These are phyloP conservation scores for Blastobotrys peoriensis DNA, from an alignment of 805 yeast genomes.

Conservation along the genomic window DNA sequence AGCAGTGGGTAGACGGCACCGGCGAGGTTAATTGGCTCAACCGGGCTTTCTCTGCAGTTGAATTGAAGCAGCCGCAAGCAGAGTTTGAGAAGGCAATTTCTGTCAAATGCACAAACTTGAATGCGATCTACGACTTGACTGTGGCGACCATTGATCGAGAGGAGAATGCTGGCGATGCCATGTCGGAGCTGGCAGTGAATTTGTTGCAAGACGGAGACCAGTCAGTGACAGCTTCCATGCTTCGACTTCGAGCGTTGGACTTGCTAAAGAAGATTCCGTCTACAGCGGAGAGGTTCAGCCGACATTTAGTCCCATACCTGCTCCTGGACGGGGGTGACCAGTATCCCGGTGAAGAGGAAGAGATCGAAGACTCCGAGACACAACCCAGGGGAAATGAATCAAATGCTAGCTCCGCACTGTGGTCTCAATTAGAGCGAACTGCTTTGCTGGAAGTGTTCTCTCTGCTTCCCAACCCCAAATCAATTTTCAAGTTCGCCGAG, in stretches of 20 bases:
- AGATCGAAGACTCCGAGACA: conserved; percentile 25
- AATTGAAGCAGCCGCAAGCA: conserved; percentile 9
- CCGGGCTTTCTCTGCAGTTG: background rate
- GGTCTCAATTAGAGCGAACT: conserved; percentile 27
- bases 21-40: conserved; percentile 21
- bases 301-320: conserved; percentile 53
- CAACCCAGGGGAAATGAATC: conserved; percentile 23
- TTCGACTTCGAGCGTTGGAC: conserved; percentile 53
- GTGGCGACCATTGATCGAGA: background rate
- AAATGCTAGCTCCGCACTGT: conserved; percentile 14
- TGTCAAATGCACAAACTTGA: conserved; percentile 16
- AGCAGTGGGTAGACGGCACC: conserved; percentile 22
- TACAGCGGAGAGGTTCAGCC: conserved; percentile 61
- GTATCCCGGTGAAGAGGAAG: no score
- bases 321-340: no score
- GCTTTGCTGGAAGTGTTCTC: conserved; percentile 54
- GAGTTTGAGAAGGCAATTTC: conserved; percentile 15
- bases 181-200: background rate
- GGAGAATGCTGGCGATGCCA: background rate
- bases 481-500: conserved; percentile 45
- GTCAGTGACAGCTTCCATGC: conserved; percentile 6
- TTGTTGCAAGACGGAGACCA: background rate
- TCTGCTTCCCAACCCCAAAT: conserved; percentile 56
- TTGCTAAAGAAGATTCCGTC: conserved; percentile 54
- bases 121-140: background rate